Evolutionary conservation across 2,329 filamentous ascomycete genomes (phyloP), one percentile per base, ranked within the genome.

Genomic region (Cytospora paraplurivora): DNA sequence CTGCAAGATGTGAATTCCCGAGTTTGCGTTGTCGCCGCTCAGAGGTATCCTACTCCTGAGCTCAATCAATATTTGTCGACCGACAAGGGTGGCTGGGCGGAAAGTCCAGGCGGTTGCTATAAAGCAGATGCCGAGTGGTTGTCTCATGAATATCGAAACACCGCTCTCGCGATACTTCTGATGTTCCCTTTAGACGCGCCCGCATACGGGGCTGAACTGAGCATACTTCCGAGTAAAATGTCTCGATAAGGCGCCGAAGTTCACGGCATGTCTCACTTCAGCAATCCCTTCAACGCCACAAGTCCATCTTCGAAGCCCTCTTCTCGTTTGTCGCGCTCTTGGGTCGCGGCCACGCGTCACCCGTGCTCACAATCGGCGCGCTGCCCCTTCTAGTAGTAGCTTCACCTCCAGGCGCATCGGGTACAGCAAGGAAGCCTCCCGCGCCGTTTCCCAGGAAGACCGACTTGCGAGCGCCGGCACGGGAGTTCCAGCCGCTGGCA

Each of bases 381-480:
- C 64, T 55, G 27, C 60, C 57, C 7, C 62, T 68, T 38, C 66
- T 68, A 27, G 62, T 67, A 57, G 62, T 68, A 41, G 62, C 58
- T 38, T 68, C 69, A 35, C 50, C 61, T 17, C 62, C 68, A 4
- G 68, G 64, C 4, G 54, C 33, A 6, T 74, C 76, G 4, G 84
- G 82, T 34, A 87, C 73, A 7, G 83, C 79, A 62, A 86, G 70
- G 68, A 86, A 87, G 13, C 79, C 79, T 7, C 83, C 82, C 3
- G 76, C 72, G 0, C 81, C 80, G 54, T 82, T 81, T 27, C 80
- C 81, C 49, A 85, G 74, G 68, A 87, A 77, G 62, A 86, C 75
- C 62, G 84, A 86, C 67, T 79, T 78, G 62, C 85, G 75, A 15
- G 82, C 81, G 7, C 82, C 83, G 2, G 71, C 73, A 7, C 80